Conservation (phyloP, 352 stramenopile genomes). For the Phytophthora foliorum region DNA sequence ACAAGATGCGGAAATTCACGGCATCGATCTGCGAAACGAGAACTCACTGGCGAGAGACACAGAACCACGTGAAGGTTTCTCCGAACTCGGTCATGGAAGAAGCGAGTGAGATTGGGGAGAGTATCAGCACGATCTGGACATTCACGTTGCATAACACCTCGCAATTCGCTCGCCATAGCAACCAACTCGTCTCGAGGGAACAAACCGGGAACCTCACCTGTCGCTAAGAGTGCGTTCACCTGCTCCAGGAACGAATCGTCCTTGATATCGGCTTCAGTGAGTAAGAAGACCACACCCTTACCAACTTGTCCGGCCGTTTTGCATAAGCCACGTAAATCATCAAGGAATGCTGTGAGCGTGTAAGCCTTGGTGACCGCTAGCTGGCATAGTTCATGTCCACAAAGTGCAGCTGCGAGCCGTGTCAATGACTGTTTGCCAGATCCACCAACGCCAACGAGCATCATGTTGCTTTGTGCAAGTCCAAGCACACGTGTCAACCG, state of each 20-base stretch:
- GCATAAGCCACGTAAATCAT: slow-evolving; percentile 88
- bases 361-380: slow-evolving; percentile 92
- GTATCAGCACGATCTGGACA: slow-evolving; percentile 76
- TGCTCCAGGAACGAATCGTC: slow-evolving; percentile 92
- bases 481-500: slow-evolving; percentile 85
- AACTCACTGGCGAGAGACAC: slow-evolving; percentile 89
- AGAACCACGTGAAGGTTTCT: slow-evolving; percentile 88
- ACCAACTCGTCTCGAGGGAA: slow-evolving; percentile 92
- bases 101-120: slow-evolving; percentile 83
- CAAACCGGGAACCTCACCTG: slow-evolving; percentile 85
- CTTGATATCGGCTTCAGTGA: slow-evolving; percentile 93
- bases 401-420: slow-evolving; percentile 82
- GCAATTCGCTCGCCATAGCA: slow-evolving; percentile 87
- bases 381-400: slow-evolving; percentile 84
- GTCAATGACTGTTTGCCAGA: slow-evolving; percentile 91
- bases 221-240: slow-evolving; percentile 88
- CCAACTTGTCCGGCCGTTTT: slow-evolving; percentile 85
- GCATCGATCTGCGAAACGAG: slow-evolving; percentile 80
- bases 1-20: slow-evolving; percentile 92
- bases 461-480: slow-evolving; percentile 88
- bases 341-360: slow-evolving; percentile 84
- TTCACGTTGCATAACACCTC: slow-evolving; percentile 73
- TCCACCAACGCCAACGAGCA: slow-evolving; percentile 92
- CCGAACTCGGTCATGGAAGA: slow-evolving; percentile 90
- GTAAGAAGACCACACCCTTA: slow-evolving; percentile 85